Evolutionary conservation across 2,329 filamentous ascomycete genomes (phyloP).

Genomic region (Microascus cirrosus): DNA sequence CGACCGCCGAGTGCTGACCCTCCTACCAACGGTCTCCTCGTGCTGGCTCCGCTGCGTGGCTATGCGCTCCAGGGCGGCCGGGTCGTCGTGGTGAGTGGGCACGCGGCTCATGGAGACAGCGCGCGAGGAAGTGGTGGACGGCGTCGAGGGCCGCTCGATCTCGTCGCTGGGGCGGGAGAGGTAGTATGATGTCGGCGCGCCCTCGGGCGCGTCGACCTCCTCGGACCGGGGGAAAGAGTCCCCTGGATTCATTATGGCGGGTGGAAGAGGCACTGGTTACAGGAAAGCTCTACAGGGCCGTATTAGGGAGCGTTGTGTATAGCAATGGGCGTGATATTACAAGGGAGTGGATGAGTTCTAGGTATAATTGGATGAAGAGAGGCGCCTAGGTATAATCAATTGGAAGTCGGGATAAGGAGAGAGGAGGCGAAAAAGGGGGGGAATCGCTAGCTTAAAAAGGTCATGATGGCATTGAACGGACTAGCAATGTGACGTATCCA

Average conservation of each 20-base stretch:
- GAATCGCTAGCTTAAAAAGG: neutral
- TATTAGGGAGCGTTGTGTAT: neutral
- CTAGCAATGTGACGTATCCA: neutral
- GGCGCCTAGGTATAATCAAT: neutral
- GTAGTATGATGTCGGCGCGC: slow-evolving; percentile 10
- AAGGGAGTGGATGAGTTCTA: neutral
- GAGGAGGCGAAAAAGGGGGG: neutral
- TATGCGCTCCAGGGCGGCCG: slow-evolving; percentile 61
- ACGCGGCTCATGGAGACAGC: slow-evolving; percentile 44
- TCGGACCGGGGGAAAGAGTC: slow-evolving; percentile 16
- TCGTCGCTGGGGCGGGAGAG: slow-evolving; percentile 33
- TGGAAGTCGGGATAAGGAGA: neutral
- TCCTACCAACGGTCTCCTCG: slow-evolving; percentile 56
- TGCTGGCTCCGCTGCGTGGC: slow-evolving; percentile 62
- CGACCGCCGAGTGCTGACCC: slow-evolving; percentile 13
- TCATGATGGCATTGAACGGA: neutral
- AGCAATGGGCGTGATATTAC: neutral
- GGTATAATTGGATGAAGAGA: neutral
- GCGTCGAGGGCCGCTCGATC: slow-evolving; percentile 49
- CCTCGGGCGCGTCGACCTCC: slow-evolving; percentile 5
- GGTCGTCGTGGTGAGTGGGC: slow-evolving; percentile 56
- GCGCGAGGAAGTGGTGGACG: slow-evolving; percentile 31
- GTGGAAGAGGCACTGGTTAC: neutral
- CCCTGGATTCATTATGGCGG: neutral
- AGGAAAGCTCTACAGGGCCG: neutral